phyloP scores from a whole-genome alignment of 345 rosid species.

The Citrus inodora region DNA sequence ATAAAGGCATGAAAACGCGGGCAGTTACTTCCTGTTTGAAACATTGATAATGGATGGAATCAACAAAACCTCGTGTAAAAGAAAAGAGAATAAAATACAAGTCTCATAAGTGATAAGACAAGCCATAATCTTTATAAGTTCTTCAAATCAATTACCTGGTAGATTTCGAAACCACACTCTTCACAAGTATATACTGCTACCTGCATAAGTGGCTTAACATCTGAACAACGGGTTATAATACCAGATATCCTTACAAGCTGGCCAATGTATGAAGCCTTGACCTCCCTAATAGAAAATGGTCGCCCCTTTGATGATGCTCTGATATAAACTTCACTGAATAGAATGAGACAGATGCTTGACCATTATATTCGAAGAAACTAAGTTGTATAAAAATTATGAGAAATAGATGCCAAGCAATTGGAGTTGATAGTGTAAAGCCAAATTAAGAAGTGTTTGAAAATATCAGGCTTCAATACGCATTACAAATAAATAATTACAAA shows the following conservation, averaged over 20 bases:
- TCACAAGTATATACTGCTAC: conserved; percentile 98
- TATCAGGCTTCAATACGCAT: not conserved
- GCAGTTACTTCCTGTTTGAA: conserved; percentile 81
- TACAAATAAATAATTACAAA: not conserved
- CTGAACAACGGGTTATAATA: conserved; percentile 95
- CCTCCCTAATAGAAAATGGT: conserved; percentile 85
- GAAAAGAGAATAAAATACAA: conserved; percentile 1
- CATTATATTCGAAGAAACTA: not conserved
- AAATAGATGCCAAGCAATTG: not conserved
- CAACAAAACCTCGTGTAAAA: not conserved
- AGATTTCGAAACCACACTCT: conserved; percentile 93
- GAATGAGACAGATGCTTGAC: conserved; percentile 5
- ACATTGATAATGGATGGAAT: conserved; percentile 15
- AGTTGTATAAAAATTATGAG: not conserved
- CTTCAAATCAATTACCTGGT: conserved; percentile 57
- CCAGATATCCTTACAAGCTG: conserved; percentile 91
- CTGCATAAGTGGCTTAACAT: conserved; percentile 97
- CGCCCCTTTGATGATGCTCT: conserved; percentile 79
- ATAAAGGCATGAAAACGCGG: conserved; percentile 90
- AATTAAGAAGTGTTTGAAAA: not conserved
- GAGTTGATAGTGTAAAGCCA: not conserved
- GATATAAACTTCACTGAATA: conserved; percentile 82
- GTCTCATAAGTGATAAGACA: not conserved
- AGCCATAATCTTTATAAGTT: not conserved
- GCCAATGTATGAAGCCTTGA: conserved; percentile 88